A percentile compares a stretch with the other conserved stretches of the same genome.
Conservation (phyloP, 495 filamentous ascomycete genomes). For the Aspergillus conjunctus region DNA sequence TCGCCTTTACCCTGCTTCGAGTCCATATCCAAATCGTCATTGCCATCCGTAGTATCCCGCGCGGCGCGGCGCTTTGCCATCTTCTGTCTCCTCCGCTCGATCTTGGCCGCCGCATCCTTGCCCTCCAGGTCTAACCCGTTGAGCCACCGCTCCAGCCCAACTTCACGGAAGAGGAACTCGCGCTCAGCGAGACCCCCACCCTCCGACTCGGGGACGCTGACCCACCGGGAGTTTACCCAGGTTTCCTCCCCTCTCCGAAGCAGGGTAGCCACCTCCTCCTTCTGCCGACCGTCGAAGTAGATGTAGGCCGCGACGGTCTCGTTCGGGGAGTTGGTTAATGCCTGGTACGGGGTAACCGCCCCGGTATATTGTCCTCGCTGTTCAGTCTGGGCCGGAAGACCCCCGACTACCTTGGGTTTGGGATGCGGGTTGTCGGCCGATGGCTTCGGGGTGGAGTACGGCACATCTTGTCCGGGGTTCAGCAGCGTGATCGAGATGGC, state of each 20-base stretch:
- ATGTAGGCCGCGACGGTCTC: constrained; percentile 98
- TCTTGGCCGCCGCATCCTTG: constrained; percentile 82
- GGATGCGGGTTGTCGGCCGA: constrained; percentile 72
- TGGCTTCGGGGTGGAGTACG: constrained; percentile 82
- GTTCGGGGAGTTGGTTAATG: constrained; percentile 84
- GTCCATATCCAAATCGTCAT: constrained; percentile 55
- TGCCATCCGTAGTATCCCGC: constrained; percentile 52
- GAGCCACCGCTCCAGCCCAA: constrained; percentile 92
- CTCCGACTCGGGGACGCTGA: constrained; percentile 86
- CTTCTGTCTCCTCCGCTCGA: constrained; percentile 82
- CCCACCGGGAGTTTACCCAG: constrained; percentile 98
- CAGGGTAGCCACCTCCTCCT: constrained; percentile 96
- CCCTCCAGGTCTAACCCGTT: constrained; percentile 92
- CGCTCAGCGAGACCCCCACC: constrained; percentile 93
- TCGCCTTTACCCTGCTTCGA: constrained; percentile 43
- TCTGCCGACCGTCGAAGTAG: constrained; percentile 93
- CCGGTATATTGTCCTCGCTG: constrained; percentile 57
- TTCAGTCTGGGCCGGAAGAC: constrained; percentile 58
- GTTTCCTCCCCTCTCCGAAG: constrained; percentile 94
- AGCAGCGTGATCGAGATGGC: constrained; percentile 95
- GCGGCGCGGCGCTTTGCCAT: constrained; percentile 82
- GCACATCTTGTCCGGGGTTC: constrained; percentile 82
- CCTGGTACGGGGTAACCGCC: constrained; percentile 80
- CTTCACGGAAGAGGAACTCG: constrained; percentile 96
- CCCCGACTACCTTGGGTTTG: constrained; percentile 75